These are phyloP conservation scores for Fusarium musae DNA, from an alignment of 2,329 filamentous ascomycete species.

Conservation along the genomic window DNA sequence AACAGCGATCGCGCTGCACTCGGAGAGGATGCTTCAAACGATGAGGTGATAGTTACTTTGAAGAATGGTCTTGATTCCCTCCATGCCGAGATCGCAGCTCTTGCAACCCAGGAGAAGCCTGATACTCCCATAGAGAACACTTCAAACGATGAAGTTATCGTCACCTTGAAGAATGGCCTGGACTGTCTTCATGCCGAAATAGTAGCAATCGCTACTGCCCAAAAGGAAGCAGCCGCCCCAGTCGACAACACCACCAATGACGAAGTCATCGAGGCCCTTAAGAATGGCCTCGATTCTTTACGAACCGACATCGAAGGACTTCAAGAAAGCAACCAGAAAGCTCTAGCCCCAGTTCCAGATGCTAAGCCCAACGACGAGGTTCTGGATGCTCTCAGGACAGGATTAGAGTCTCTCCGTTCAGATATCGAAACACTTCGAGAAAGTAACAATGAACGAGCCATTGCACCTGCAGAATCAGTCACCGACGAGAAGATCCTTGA, in stretches of 20 bases:
- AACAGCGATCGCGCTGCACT: constrained; percentile 63
- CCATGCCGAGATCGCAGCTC: constrained; percentile 71
- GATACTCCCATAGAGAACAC: constrained; percentile 51
- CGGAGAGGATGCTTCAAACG: constrained; percentile 77
- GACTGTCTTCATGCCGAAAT: constrained; percentile 78
- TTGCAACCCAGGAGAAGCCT: constrained; percentile 67
- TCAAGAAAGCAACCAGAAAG: constrained; percentile 69
- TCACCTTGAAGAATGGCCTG: constrained; percentile 83
- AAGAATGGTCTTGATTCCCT: constrained; percentile 80
- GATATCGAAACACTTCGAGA: constrained; percentile 76
- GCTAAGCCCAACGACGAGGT: constrained; percentile 85
- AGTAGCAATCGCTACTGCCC: constrained; percentile 72
- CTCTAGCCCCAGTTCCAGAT: constrained; percentile 68
- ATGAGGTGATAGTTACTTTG: constrained; percentile 85
- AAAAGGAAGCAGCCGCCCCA: constrained; percentile 53
- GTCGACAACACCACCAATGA: constrained; percentile 34
- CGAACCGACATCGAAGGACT: constrained; percentile 52
- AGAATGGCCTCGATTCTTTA: constrained; percentile 39
- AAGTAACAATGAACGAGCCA: constrained; percentile 74
- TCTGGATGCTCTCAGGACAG: constrained; percentile 82
- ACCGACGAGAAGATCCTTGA: constrained; percentile 80
- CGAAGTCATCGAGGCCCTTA: constrained; percentile 37
- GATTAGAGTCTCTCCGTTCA: constrained; percentile 74
- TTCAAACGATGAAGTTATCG: constrained; percentile 77
- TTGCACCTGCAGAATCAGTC: constrained; percentile 51